Evolutionary conservation across 2,329 filamentous ascomycete genomes (phyloP).

Genomic region (Alternaria gansuensis): DNA sequence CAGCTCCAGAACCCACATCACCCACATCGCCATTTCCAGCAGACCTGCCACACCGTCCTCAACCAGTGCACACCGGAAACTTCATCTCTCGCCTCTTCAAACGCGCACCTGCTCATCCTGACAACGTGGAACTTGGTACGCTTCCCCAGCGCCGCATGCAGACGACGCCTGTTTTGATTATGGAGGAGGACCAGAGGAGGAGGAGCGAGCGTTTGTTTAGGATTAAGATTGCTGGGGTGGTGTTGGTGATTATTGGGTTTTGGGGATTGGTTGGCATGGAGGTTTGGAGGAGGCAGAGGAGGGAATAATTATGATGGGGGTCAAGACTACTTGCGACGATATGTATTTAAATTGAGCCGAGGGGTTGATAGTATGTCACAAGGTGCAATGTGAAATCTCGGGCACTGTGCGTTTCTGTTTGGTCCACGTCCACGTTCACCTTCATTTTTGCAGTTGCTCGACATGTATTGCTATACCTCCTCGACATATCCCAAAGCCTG

Average conservation of each 20-base stretch:
- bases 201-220: background rate
- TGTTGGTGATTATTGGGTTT: background rate
- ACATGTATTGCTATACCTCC: constrained; percentile 33
- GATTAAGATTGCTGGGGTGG: background rate
- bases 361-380: too few species aligned
- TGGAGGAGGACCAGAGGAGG: background rate
- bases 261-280: background rate
- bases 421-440: background rate
- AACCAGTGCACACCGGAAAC: background rate
- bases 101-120: constrained; percentile 2
- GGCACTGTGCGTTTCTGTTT: too few species aligned
- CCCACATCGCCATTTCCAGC: background rate
- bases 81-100: constrained; percentile 5
- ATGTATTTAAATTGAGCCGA: too few species aligned
- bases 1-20: background rate
- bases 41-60: background rate
- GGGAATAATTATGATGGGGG: too few species aligned
- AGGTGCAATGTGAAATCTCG: too few species aligned
- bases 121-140: constrained; percentile 2
- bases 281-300: background rate
- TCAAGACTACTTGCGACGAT: too few species aligned
- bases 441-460: background rate
- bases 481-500: constrained; percentile 81
- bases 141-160: background rate
- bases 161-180: background rate